Base-by-base conservation (phyloP, 805 yeast species). In the Priceomyces medius region DNA sequence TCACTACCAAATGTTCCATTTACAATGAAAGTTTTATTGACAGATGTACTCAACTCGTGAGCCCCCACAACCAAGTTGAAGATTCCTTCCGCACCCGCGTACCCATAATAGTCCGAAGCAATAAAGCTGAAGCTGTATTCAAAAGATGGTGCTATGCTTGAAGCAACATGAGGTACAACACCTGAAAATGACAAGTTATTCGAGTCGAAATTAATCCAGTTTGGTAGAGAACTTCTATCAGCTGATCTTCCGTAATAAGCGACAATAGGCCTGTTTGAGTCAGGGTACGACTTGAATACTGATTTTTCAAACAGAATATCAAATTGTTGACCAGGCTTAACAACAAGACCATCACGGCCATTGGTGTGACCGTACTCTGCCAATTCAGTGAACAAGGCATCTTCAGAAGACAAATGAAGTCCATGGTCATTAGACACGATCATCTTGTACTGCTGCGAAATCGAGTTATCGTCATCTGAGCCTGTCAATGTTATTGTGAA, bases 161-260 rank as follows among this genome's bases (percentile, higher is more conserved):
- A 86, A 50, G 87, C 84, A 23, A 87, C 87, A 6, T 84, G 71
- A 8, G 99, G 99, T 1, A 96, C 91, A 1, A 83, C 82, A 23
- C 99, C 99, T 32, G 80, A 72, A 62, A 89, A 91, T 16, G 85
- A 76, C 48, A 88, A 66, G 28, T 72, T 69, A 41, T 68, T 67
- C 4, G 75, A 54, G 55, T 88, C 82, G 57, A 91, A 93, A 40
- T 66, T 63, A 38, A 88, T 68, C 98, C 99, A 93, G 56, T 80
- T 83, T 28, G 99, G 99, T 42, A 93, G 71, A 2, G 99, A 91
- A 1, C 96, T 77, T 57, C 90, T 79, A 59, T 87, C 88, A 10
- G 73, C 64, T n/a, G 90, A 80, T 48, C 85, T 76, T 16, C 97
- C 97, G 56, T 87, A 85, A 64, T 85, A 88, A 7, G 83, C 81